phyloP scores from a whole-genome alignment of 805 yeast species.

The Ascoidea tarda region DNA sequence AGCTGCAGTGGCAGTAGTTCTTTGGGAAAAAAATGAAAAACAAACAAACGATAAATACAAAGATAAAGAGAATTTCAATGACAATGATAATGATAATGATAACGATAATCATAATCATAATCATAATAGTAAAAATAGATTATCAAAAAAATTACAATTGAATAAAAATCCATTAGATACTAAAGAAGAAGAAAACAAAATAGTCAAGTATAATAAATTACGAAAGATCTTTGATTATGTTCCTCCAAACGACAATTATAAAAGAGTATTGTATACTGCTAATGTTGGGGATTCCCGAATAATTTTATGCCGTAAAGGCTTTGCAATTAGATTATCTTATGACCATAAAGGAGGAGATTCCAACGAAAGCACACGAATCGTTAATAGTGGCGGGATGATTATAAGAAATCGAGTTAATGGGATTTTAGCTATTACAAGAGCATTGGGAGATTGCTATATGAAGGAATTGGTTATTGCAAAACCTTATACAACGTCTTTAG shows the following conservation, averaged over 20 bases:
- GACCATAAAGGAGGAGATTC: slow-evolving; percentile 88
- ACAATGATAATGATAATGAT: slow-evolving; percentile 1
- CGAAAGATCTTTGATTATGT: slow-evolving; percentile 29
- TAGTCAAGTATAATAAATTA: slow-evolving; percentile 10
- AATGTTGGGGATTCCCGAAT: slow-evolving; percentile 91
- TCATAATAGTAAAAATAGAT: no score
- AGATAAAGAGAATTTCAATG: not conserved
- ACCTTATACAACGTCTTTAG: slow-evolving; percentile 87
- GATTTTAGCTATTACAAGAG: slow-evolving; percentile 84
- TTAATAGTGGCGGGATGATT: slow-evolving; percentile 71
- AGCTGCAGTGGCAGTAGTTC: slow-evolving; percentile 82
- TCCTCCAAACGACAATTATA: slow-evolving; percentile 33
- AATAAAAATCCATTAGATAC: slow-evolving; percentile 11
- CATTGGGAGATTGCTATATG: slow-evolving; percentile 88
- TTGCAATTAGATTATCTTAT: slow-evolving; percentile 68
- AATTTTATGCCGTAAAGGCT: slow-evolving; percentile 58
- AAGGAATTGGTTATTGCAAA: slow-evolving; percentile 78
- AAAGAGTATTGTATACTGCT: slow-evolving; percentile 77
- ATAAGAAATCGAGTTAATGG: slow-evolving; percentile 92
- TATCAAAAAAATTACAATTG: slow-evolving; percentile 17
- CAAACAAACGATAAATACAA: not conserved
- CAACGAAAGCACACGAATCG: slow-evolving; percentile 62
- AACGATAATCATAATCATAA: no score
- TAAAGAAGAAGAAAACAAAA: not conserved
- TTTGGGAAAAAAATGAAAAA: slow-evolving; percentile 47